phyloP scores from a whole-genome alignment of 805 yeast genomes.

The Candida broadrunensis region DNA sequence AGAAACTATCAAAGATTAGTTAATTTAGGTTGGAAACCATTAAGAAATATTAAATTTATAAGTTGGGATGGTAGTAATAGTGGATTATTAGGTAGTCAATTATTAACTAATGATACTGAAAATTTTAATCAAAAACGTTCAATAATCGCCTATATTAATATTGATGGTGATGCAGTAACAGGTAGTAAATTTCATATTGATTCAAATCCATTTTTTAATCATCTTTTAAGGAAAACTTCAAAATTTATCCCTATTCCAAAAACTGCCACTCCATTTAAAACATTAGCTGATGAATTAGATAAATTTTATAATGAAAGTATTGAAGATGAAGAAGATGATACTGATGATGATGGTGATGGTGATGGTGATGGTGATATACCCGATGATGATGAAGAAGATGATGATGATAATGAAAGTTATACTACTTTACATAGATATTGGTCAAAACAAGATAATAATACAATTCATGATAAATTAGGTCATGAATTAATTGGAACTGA shows the following conservation, averaged over 20 bases:
- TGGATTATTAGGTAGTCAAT: slow-evolving; percentile 31
- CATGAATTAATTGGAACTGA: slow-evolving; percentile 19
- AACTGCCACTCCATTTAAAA: slow-evolving; percentile 14
- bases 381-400: slow-evolving; percentile 11
- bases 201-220: slow-evolving; percentile 33
- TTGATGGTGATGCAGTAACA: slow-evolving; percentile 36
- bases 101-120: slow-evolving; percentile 16
- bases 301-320: not conserved
- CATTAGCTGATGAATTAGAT: slow-evolving; percentile 12
- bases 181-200: slow-evolving; percentile 35
- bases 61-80: slow-evolving; percentile 40
- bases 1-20: slow-evolving; percentile 28
- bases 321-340: slow-evolving; percentile 4
- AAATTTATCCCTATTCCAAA: slow-evolving; percentile 31
- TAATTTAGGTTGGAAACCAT: slow-evolving; percentile 40
- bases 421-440: slow-evolving; percentile 34
- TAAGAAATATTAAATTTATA: slow-evolving; percentile 36
- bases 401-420: slow-evolving; percentile 15
- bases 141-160: slow-evolving; percentile 33
- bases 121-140: slow-evolving; percentile 20
- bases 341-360: slow-evolving; percentile 3
- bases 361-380: slow-evolving; percentile 1
- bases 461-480: slow-evolving; percentile 32
- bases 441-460: slow-evolving; percentile 27
- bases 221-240: slow-evolving; percentile 24